phyloP scores from a whole-genome alignment of 169 alveolate genomes.

The Cryptosporidium sp. region DNA sequence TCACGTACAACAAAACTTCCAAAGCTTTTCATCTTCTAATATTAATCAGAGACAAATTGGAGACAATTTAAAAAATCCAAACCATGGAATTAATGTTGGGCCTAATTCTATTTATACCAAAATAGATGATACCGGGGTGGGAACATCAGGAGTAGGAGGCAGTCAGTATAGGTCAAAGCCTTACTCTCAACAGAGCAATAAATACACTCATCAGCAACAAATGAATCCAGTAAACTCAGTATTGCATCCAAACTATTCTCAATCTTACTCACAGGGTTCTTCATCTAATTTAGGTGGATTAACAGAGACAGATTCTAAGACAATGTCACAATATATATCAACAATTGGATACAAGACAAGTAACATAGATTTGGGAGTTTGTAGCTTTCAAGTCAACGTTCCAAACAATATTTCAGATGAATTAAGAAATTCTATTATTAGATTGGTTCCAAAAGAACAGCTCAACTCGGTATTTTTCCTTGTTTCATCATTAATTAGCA shows the following conservation, averaged over 20 bases:
- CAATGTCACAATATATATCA: background rate
- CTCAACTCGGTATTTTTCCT: conserved; percentile 35
- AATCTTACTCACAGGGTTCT: conserved; percentile 26
- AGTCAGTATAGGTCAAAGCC: conserved; percentile 4
- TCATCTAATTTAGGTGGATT: background rate
- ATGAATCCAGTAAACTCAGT: background rate
- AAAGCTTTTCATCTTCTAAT: conserved; percentile 2
- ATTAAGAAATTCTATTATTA: conserved; percentile 20
- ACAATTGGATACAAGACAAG: conserved; percentile 24
- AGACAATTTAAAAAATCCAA: no score
- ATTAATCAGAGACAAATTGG: background rate
- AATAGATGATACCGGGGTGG: background rate
- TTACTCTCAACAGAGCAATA: background rate
- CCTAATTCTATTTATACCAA: background rate
- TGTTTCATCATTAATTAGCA: conserved; percentile 50
- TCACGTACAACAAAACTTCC: background rate
- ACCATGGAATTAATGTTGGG: background rate
- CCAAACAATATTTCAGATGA: conserved; percentile 53
- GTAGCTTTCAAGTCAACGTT: conserved; percentile 51
- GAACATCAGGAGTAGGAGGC: background rate
- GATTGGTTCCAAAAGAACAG: conserved; percentile 51
- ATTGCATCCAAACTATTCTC: background rate
- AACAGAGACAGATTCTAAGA: background rate
- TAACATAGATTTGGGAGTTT: conserved; percentile 26
- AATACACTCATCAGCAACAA: background rate